These are phyloP conservation scores for Capsicum baccatum DNA, from an alignment of 257 asterid genomes.

Conservation along the genomic window DNA sequence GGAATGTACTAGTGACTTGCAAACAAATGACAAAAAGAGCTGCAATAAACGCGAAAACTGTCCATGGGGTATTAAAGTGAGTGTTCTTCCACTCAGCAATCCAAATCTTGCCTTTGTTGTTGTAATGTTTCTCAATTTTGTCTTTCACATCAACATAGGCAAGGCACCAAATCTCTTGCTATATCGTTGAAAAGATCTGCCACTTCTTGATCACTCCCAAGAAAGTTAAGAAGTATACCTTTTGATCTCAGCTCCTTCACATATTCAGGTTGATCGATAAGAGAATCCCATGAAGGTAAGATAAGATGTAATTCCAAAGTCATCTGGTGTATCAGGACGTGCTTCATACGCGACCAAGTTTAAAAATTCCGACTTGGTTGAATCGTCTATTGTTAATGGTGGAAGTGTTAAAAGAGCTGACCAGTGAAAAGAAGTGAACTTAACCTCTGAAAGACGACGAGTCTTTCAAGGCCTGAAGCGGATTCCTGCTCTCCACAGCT, in stretches of 20 bases:
- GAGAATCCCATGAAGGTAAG: slow-evolving; percentile 30
- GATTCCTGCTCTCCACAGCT: slow-evolving; percentile 27
- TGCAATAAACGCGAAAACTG: slow-evolving; percentile 23
- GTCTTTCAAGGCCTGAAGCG: neutral
- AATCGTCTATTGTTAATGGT: slow-evolving; percentile 28
- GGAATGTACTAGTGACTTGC: neutral
- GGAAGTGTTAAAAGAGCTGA: slow-evolving; percentile 21
- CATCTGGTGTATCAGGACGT: slow-evolving; percentile 18
- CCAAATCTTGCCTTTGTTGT: slow-evolving; percentile 13
- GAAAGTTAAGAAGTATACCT: slow-evolving; percentile 24
- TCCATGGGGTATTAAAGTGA: slow-evolving; percentile 24
- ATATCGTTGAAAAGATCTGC: slow-evolving; percentile 31
- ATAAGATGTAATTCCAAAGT: slow-evolving; percentile 27
- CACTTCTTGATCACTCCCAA: slow-evolving; percentile 36
- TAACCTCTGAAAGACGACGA: neutral
- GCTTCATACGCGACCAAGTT: slow-evolving; percentile 34
- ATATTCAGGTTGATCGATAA: slow-evolving; percentile 26
- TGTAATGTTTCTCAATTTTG: slow-evolving; percentile 24
- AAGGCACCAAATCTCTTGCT: slow-evolving; percentile 30
- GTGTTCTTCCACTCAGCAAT: slow-evolving; percentile 19
- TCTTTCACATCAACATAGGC: neutral
- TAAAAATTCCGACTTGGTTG: slow-evolving; percentile 17
- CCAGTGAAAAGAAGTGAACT: neutral
- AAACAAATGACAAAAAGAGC: slow-evolving; percentile 20
- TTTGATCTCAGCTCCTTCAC: slow-evolving; percentile 28